Base-by-base conservation (phyloP, 2,329 filamentous ascomycete genomes). In the Fonsecaea erecta region DNA sequence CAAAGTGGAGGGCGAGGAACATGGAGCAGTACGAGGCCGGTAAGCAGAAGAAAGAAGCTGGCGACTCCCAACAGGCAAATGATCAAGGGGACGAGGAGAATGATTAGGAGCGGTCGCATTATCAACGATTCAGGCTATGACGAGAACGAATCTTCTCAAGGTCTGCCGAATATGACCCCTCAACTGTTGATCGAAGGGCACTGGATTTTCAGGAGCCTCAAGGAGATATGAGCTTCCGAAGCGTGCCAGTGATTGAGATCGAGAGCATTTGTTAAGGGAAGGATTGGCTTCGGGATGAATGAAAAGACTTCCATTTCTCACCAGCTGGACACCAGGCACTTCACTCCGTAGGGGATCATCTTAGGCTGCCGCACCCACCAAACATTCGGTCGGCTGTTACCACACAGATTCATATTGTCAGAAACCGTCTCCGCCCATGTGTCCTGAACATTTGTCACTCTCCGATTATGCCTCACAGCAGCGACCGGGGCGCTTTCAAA, bases 21-120 rank as follows among this genome's bases (percentile, higher is more conserved):
- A 68, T 71, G 62, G 65, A 67, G 26, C 65, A 67, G 48, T 71
- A 71, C 51, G 65, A 71, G 46, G 64, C 68, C 18, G 63, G 59
- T 35, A 71, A 71, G 65, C 57, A 61, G 37, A 71, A 66, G 56
- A 68, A 63, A 63, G 58, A 34, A 14, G 32, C 2, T 26, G 51
- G 35, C 24, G 43, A 37, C 1, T 51, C 35, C 24, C 53, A 59
- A 21, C 54, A 52, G 6, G 56, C 26, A 2, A 64, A 60, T 21
- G 7, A 52, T 30, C 55, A 63, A 16, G 62, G 56, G 7, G 67
- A 67, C 5, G 65, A 64, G 3, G 59, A 69, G 34, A 60, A 64
- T 55, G 55, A 53, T 37, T 60, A 52, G 43, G 12, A 26, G 11
- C 18, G 1, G 12, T 5, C 9, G 24, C 43, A 60, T 28, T 32